Evolutionary conservation across 768 basidiomycete genomes (phyloP).

Genomic region (Termitomyces sp.): DNA sequence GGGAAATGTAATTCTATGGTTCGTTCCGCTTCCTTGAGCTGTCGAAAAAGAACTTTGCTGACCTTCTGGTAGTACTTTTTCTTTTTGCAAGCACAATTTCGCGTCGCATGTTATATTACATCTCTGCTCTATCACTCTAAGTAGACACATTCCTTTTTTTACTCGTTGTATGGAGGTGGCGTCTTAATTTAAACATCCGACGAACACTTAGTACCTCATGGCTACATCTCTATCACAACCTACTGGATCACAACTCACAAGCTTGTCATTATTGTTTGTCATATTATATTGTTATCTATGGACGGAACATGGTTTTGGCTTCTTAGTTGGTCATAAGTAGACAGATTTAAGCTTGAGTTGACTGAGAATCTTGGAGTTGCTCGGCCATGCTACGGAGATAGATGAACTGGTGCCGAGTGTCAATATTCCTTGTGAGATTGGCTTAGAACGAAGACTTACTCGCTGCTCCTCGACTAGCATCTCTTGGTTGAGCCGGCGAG

Average conservation of each 20-base stretch:
- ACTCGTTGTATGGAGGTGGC: conserved; percentile 3
- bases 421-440: background rate
- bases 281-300: conserved; percentile 2
- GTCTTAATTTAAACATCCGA: conserved; percentile 7
- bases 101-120: conserved; percentile 11
- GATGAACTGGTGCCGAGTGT: background rate
- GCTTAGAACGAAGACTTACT: conserved; percentile 23
- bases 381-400: conserved; percentile 7
- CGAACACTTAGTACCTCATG: background rate
- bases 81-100: conserved; percentile 1
- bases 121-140: conserved; percentile 8
- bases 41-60: conserved; percentile 2
- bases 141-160: conserved; percentile 8
- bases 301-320: background rate
- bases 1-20: conserved; percentile 9
- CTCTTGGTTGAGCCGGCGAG: conserved; percentile 42
- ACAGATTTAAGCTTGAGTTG: background rate
- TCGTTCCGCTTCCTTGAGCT: conserved; percentile 13
- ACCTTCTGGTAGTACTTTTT: conserved; percentile 10
- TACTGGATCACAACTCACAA: conserved; percentile 8
- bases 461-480: conserved; percentile 50
- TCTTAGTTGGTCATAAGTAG: background rate
- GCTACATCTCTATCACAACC: conserved; percentile 2
- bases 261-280: background rate
- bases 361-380: conserved; percentile 2